Conservation (phyloP, 805 yeast species). For the Saturnispora besseyi region DNA sequence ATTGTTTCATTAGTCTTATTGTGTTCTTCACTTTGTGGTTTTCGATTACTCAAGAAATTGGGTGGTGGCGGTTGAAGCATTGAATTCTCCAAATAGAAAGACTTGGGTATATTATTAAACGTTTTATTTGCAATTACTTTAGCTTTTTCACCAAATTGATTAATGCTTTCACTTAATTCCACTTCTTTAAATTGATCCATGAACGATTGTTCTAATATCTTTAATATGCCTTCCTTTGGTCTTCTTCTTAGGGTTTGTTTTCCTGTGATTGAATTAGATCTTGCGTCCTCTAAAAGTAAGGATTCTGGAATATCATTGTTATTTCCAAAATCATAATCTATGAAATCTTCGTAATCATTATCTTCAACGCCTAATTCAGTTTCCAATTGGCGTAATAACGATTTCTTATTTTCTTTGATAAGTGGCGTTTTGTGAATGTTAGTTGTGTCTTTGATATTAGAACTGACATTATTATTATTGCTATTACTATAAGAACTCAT, state of each 20-base stretch:
- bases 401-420: slow-evolving; percentile 12
- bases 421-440: not conserved
- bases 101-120: slow-evolving; percentile 18
- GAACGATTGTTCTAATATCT: slow-evolving; percentile 13
- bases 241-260: not conserved
- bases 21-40: not conserved
- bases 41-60: slow-evolving; percentile 7
- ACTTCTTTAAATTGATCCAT: slow-evolving; percentile 15
- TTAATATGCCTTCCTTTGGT: slow-evolving; percentile 8
- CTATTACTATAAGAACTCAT: not conserved
- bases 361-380: slow-evolving; percentile 19
- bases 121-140: slow-evolving; percentile 22
- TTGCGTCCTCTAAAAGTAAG: slow-evolving; percentile 18
- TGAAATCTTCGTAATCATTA: slow-evolving; percentile 13
- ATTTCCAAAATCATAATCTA: not conserved
- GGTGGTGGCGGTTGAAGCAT: slow-evolving; percentile 11
- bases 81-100: slow-evolving; percentile 10
- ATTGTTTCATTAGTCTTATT: not conserved
- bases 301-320: slow-evolving; percentile 17
- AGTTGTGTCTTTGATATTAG: not conserved
- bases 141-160: slow-evolving; percentile 22
- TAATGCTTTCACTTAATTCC: slow-evolving; percentile 17
- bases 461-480: not conserved
- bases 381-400: slow-evolving; percentile 18
- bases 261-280: not conserved